These are phyloP conservation scores for Fimicolochytrium jonesii DNA, from an alignment of 192 early-diverging fungal genomes.

Conservation along the genomic window DNA sequence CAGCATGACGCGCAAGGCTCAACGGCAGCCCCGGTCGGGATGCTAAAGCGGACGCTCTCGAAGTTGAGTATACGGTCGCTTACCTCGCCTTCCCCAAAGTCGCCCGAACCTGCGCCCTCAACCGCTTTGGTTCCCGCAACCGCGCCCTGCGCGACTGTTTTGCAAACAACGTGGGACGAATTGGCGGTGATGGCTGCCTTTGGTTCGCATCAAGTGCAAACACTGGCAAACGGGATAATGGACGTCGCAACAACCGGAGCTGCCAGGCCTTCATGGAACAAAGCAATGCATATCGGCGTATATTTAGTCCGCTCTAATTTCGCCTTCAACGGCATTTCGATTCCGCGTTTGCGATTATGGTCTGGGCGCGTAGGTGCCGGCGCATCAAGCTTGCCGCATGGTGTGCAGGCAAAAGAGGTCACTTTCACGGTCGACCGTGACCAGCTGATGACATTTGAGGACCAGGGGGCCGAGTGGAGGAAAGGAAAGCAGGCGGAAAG, in stretches of 20 bases:
- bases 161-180: too few species aligned
- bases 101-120: too few species aligned
- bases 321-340: slow-evolving; percentile 6
- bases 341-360: slow-evolving; percentile 12
- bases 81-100: too few species aligned
- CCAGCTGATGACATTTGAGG: slow-evolving; percentile 25
- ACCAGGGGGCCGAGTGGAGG: slow-evolving; percentile 4
- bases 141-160: too few species aligned
- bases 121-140: too few species aligned
- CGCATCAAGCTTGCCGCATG: background rate
- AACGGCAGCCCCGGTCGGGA: too few species aligned
- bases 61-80: too few species aligned
- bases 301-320: slow-evolving; percentile 26
- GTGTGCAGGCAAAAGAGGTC: slow-evolving; percentile 1
- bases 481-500: slow-evolving; percentile 2
- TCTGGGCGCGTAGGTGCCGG: background rate
- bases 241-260: background rate
- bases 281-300: slow-evolving; percentile 16
- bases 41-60: too few species aligned
- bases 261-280: slow-evolving; percentile 12
- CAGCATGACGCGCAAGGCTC: too few species aligned
- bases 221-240: slow-evolving; percentile 2
- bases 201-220: slow-evolving; percentile 16
- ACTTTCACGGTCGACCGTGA: slow-evolving; percentile 2
- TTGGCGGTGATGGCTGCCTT: slow-evolving; percentile 1